A percentile compares a stretch with the other conserved stretches of the same genome.
Conservation (phyloP, 2,329 filamentous ascomycete genomes). For the Pseudogymnoascus sp. region DNA sequence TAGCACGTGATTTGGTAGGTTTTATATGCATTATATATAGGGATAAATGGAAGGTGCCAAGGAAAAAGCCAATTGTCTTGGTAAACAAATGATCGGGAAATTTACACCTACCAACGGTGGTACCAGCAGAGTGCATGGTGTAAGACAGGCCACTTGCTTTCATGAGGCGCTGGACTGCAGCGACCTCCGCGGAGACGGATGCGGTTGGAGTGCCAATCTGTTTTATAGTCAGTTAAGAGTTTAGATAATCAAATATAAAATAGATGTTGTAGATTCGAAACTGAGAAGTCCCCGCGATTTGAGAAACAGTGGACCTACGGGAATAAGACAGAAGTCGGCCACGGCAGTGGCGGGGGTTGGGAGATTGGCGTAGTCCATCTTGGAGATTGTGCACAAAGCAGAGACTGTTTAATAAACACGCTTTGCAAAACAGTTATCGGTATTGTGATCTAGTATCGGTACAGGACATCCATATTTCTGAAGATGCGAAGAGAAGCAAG, state of each 20-base stretch:
- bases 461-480: neutral
- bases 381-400: neutral
- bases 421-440: neutral
- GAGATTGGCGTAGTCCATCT: slow-evolving; percentile 37
- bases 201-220: slow-evolving; percentile 71
- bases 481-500: neutral
- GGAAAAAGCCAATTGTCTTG: neutral
- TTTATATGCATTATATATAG: neutral
- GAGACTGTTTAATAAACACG: neutral
- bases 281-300: neutral
- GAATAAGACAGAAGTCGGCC: slow-evolving; percentile 87
- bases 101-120: slow-evolving; percentile 66
- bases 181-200: slow-evolving; percentile 76
- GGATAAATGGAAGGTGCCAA: neutral
- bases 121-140: slow-evolving; percentile 88
- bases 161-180: slow-evolving; percentile 78
- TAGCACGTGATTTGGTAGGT: neutral
- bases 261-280: neutral
- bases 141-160: slow-evolving; percentile 73
- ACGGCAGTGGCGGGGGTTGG: slow-evolving; percentile 67
- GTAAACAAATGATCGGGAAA: neutral
- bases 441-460: neutral
- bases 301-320: slow-evolving; percentile 41
- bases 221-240: slow-evolving; percentile 1
- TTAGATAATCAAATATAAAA: neutral